A percentile compares a stretch with the other conserved stretches of the same genome.
Evolutionary conservation across 2,329 filamentous ascomycete genomes (phyloP).

Genomic region (Emergomyces africanus): DNA sequence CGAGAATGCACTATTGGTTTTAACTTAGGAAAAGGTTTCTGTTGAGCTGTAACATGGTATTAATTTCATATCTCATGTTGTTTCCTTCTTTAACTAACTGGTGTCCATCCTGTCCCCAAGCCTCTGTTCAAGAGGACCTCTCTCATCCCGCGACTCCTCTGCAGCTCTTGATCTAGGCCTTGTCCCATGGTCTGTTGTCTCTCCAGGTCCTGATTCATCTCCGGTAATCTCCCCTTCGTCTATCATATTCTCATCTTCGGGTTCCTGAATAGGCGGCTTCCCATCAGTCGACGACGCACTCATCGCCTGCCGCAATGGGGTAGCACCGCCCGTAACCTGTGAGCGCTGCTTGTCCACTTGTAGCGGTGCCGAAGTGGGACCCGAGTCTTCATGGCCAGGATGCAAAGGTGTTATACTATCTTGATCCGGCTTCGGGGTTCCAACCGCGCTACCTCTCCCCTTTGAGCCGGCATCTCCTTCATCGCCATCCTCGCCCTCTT

Average conservation of each 20-base stretch:
- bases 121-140: constrained; percentile 34
- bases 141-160: constrained; percentile 35
- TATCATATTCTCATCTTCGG: constrained; percentile 49
- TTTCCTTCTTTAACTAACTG: constrained; percentile 21
- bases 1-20: neutral
- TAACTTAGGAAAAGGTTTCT: neutral
- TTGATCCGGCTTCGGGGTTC: constrained; percentile 38
- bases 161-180: constrained; percentile 14
- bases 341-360: constrained; percentile 22
- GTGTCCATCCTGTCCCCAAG: constrained; percentile 56
- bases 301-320: constrained; percentile 27
- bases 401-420: constrained; percentile 29
- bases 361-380: constrained; percentile 14
- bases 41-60: neutral
- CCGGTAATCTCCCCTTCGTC: constrained; percentile 35
- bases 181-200: constrained; percentile 8
- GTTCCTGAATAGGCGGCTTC: constrained; percentile 29
- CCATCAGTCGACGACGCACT: constrained; percentile 14
- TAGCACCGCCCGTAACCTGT: constrained; percentile 18
- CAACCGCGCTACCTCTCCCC: constrained; percentile 35
- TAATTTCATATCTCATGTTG: neutral
- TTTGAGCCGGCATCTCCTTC: constrained; percentile 39
- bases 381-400: constrained; percentile 21
- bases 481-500: constrained; percentile 47
- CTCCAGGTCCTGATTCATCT: constrained; percentile 21